A percentile compares a stretch with the other conserved stretches of the same genome.
These are phyloP conservation scores for Viola odorata DNA, from an alignment of 345 rosid species.

Conservation along the genomic window DNA sequence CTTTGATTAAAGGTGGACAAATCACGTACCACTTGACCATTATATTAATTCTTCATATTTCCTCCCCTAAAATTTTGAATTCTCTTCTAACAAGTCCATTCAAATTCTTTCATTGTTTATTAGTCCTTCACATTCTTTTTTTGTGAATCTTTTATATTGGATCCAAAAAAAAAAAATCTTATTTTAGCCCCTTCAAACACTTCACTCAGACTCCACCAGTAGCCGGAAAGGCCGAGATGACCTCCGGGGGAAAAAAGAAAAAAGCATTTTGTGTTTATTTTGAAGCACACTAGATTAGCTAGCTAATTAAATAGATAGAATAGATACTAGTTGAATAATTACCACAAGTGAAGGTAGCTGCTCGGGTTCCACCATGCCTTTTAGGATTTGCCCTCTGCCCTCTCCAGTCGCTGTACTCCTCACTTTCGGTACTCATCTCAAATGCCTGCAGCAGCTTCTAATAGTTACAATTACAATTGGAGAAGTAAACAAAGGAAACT, in stretches of 20 bases:
- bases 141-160: too few species aligned
- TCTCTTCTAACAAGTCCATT: too few species aligned
- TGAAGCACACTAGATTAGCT: not conserved
- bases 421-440: conserved; percentile 16
- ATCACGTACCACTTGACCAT: too few species aligned
- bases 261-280: not conserved
- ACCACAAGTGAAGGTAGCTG: conserved; percentile 45
- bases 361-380: conserved; percentile 41
- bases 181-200: too few species aligned
- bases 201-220: too few species aligned
- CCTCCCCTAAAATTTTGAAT: too few species aligned
- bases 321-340: not conserved
- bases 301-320: not conserved
- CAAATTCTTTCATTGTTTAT: too few species aligned
- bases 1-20: too few species aligned
- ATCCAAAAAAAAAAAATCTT: too few species aligned
- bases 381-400: conserved; percentile 33
- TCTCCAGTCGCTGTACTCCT: conserved; percentile 42
- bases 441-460: conserved; percentile 19
- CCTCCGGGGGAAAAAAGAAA: not conserved
- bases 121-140: too few species aligned
- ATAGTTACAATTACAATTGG: not conserved
- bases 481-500: too few species aligned
- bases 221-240: not conserved
- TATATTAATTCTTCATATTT: too few species aligned